Evolutionary conservation across 108 stramenopile genomes (phyloP).

Genomic region (Nitzschia putrida): DNA sequence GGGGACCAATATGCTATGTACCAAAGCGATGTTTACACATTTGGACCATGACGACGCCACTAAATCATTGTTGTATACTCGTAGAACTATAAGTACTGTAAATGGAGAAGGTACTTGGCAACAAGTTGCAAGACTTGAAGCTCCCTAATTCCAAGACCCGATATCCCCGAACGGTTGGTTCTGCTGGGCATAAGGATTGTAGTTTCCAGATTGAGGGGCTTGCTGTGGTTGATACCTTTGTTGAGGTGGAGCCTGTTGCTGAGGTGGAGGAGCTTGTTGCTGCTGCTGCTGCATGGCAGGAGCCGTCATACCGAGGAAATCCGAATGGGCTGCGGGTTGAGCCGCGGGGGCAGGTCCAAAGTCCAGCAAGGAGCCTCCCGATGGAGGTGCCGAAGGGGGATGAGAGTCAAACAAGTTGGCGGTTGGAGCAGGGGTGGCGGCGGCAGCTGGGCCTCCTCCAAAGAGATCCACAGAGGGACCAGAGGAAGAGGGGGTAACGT

Average conservation of each 20-base stretch:
- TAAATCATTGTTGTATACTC: no score
- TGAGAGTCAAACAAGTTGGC: constrained; percentile 33
- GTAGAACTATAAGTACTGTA: no score
- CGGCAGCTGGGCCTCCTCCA: constrained; percentile 26
- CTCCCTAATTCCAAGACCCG: constrained; percentile 1
- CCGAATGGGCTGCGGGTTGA: constrained; percentile 47
- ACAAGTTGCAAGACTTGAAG: not conserved
- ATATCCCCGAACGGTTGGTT: constrained; percentile 22
- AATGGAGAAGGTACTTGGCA: no score
- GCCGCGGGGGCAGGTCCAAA: constrained; percentile 48
- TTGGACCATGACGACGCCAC: no score
- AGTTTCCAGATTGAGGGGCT: not conserved
- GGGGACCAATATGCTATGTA: no score
- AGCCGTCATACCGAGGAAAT: constrained; percentile 85
- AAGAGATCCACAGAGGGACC: constrained; percentile 31
- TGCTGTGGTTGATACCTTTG: constrained; percentile 8
- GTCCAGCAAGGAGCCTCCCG: constrained; percentile 39
- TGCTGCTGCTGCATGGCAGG: constrained; percentile 33
- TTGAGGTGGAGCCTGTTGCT: constrained; percentile 50
- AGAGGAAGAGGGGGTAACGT: constrained; percentile 13
- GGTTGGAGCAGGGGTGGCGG: constrained; percentile 23
- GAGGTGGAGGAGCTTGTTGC: constrained; percentile 33
- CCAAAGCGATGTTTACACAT: no score
- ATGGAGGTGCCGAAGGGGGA: constrained; percentile 29
- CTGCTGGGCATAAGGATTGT: constrained; percentile 2